Evolutionary conservation across 2,329 filamentous ascomycete species (phyloP).

Genomic region (Hymenoscyphus infarciens): DNA sequence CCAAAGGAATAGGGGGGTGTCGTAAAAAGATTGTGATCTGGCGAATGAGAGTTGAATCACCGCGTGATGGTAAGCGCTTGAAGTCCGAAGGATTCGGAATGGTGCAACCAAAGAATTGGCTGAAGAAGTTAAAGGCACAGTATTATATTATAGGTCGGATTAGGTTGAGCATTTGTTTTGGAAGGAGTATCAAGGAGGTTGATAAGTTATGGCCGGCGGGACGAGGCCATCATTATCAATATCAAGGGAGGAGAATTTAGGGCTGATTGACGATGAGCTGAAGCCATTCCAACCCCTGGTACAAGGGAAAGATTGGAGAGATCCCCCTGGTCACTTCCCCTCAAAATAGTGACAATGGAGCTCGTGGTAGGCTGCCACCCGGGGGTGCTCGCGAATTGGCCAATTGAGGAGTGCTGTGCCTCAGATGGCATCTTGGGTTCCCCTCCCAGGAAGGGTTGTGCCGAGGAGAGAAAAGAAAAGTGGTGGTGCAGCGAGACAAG

Average conservation of each 20-base stretch:
- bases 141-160: not conserved
- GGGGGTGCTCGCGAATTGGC: slow-evolving; percentile 15
- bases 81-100: not conserved
- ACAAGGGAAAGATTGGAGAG: not conserved
- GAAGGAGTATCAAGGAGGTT: not conserved
- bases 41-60: not conserved
- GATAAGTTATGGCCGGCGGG: not conserved
- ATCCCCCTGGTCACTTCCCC: not conserved
- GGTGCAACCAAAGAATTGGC: not conserved
- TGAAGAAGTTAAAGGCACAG: not conserved
- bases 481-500: not conserved
- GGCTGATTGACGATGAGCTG: slow-evolving; percentile 11
- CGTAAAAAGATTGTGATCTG: not conserved
- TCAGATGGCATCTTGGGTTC: not conserved
- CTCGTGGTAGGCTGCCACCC: slow-evolving; percentile 1
- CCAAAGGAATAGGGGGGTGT: not conserved
- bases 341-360: slow-evolving; percentile 9
- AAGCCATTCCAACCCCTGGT: not conserved
- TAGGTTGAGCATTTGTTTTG: not conserved
- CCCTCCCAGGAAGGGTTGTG: not conserved
- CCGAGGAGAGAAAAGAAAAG: not conserved
- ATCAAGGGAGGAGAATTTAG: not conserved
- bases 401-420: slow-evolving; percentile 9
- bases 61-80: not conserved
- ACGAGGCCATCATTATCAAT: slow-evolving; percentile 9